Percentiles rank a stretch among this genome's conserved stretches.
Conservation (phyloP, 1,284 basidiomycete species). For the Hortiboletus rubellus region DNA sequence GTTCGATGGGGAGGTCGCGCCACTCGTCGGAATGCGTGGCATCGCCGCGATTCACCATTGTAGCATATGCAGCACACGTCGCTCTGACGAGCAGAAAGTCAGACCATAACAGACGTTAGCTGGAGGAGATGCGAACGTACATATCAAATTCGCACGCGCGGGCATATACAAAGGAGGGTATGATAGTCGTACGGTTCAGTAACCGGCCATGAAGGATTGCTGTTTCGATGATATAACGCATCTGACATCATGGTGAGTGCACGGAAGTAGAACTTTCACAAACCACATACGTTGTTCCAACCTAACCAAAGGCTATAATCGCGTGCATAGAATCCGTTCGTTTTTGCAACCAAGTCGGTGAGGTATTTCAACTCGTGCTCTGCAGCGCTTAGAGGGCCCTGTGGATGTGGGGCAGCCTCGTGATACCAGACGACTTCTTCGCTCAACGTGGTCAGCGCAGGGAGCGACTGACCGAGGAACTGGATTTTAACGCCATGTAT, state of each 20-base stretch:
- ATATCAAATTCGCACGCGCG: slow-evolving; percentile 41
- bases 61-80: slow-evolving; percentile 38
- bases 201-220: slow-evolving; percentile 40
- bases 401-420: background rate
- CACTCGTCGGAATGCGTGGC: slow-evolving; percentile 40
- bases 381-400: background rate
- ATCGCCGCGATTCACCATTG: slow-evolving; percentile 44
- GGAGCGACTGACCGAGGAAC: slow-evolving; percentile 19
- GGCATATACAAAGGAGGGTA: slow-evolving; percentile 44
- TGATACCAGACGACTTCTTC: slow-evolving; percentile 24
- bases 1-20: slow-evolving; percentile 40
- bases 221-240: slow-evolving; percentile 43
- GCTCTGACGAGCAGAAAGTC: slow-evolving; percentile 13
- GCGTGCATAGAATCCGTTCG: slow-evolving; percentile 36
- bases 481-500: slow-evolving; percentile 19
- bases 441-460: slow-evolving; percentile 10
- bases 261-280: background rate
- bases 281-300: slow-evolving; percentile 35
- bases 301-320: slow-evolving; percentile 38
- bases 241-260: slow-evolving; percentile 22
- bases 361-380: slow-evolving; percentile 20
- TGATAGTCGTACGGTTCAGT: slow-evolving; percentile 38
- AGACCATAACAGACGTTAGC: background rate
- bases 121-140: slow-evolving; percentile 17
- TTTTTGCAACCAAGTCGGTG: slow-evolving; percentile 26